phyloP scores from a whole-genome alignment of 2,329 filamentous ascomycete species.

The Paramyrothecium sp. region DNA sequence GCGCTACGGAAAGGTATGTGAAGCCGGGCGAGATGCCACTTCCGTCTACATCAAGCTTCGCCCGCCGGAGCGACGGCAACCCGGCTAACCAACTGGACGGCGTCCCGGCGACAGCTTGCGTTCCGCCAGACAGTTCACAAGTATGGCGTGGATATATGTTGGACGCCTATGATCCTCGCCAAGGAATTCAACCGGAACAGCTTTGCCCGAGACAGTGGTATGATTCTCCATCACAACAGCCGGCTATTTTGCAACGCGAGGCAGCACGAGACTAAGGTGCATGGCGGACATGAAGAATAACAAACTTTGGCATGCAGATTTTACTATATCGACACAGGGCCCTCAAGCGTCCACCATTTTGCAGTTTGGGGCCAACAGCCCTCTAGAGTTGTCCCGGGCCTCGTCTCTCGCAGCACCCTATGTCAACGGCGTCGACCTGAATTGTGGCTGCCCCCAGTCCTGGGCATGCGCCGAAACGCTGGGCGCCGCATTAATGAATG shows the following conservation, averaged over 20 bases:
- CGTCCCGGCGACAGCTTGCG: constrained; percentile 48
- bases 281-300: neutral
- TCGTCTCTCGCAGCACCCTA: constrained; percentile 60
- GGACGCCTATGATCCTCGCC: constrained; percentile 71
- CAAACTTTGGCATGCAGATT: constrained; percentile 37
- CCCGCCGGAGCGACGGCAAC: neutral
- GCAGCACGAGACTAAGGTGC: too few relatives aligned
- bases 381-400: constrained; percentile 61
- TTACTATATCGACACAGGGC: constrained; percentile 55
- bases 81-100: constrained; percentile 3
- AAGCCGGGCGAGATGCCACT: too few relatives aligned
- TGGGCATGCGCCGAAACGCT: constrained; percentile 70
- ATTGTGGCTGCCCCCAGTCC: constrained; percentile 71
- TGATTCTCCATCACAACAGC: constrained; percentile 10
- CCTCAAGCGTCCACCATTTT: constrained; percentile 60
- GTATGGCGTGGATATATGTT: constrained; percentile 65
- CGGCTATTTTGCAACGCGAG: too few relatives aligned
- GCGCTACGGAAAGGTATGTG: constrained; percentile 55
- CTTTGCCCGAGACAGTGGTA: constrained; percentile 60
- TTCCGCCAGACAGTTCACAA: constrained; percentile 66
- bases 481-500: constrained; percentile 68
- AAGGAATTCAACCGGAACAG: constrained; percentile 66
- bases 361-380: constrained; percentile 64
- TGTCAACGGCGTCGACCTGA: constrained; percentile 65
- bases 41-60: too few relatives aligned